Base-by-base conservation (phyloP, 352 stramenopile species). In the Saprolegnia parasitica region DNA sequence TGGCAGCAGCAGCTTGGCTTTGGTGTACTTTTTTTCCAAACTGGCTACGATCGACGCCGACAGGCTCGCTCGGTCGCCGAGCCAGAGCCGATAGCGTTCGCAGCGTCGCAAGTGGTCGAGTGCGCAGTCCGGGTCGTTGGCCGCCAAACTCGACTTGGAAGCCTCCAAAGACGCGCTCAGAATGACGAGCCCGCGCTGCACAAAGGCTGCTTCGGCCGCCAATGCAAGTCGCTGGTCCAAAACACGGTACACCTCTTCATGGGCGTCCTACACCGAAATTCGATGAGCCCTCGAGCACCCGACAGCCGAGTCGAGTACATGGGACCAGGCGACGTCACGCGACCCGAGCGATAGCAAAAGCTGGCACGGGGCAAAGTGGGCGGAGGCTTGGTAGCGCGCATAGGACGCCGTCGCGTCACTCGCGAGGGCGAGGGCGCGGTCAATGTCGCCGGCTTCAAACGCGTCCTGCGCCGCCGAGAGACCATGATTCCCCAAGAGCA, bases 331-430 rank as follows among this genome's bases (percentile, higher is more conserved):
- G 4, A 62, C 37, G 49, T 70, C 63, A 11, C 5, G 23, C 20
- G 24, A 56, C 16, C 16, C 49, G 10, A 70, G 20, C 10, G 63
- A 70, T 9, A 70, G 54, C 42, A 70, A n/a, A 15, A 70, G 37
- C 42, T 70, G 42, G 32, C 63, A 70, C 32, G 61, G 63, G 5
- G 52, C 63, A 61, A 70, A 70, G 63, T 60, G 63, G 15, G 63
- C 45, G n/a, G 45, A 70, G 16, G 26, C n/a, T 6, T 32, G 20
- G 37, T 70, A 70, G 20, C 9, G 6, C 5, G 18, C 54, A 23
- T 70, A 70, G 5, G 63, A 42, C 18, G 39, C 46, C 6, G 63
- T 37, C 10, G 63, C 63, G 6, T 70, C 42, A 8, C 18, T 35
- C 54, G 42, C 54, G 29, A 58, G 63, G 8, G 10, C 11, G 6